Evolutionary conservation across 2,329 filamentous ascomycete genomes (phyloP), one percentile per base, ranked within the genome.

Genomic region (Sporothrix sp.): DNA sequence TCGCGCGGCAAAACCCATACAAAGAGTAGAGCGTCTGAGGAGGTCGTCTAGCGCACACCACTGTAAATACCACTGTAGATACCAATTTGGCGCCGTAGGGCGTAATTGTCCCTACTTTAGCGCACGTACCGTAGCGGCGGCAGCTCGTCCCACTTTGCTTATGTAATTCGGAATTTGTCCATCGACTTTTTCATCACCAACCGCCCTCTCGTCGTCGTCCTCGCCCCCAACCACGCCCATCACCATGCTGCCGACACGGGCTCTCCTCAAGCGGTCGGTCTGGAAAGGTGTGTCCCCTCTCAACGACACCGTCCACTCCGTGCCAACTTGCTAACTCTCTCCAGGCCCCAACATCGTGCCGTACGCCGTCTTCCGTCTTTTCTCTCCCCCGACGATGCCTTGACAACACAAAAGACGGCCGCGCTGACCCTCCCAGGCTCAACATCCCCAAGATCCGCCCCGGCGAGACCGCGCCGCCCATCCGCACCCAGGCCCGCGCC

Each of bases 401-500:
- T 14, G 7, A 35, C 7, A 2, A 4, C 13, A 8, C 13, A 5
- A 20, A 28, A 23, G 10, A 18, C 7, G 4, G 7, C 7, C 8
- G 55, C 25, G 33, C 57, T 52, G 47, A 20, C 30, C 8, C 33
- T 16, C 30, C 56, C 59, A 81, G 77, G 51, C 74, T 81, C 53
- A 85, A 76, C n/a, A 85, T 89, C 59, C 71, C 78, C 62, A 70
- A 71, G 61, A 75, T 68, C 33, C 76, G 73, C 61, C 66, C 75
- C 6, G 83, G 82, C 61, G 74, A 86, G 59, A 76, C 75, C 57
- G 72, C 78, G 4, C 79, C 78, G 35, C 84, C 87, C 11, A 90
- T 96, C 65, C 82, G 80, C 62, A 96, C 90, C 14, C 86, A 91
- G 66, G 89, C 89, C 33, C 86, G 90, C 57, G 79, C 84, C 51